Base-by-base conservation (phyloP, 2,329 filamentous ascomycete species). In the Talaromyces sp. region DNA sequence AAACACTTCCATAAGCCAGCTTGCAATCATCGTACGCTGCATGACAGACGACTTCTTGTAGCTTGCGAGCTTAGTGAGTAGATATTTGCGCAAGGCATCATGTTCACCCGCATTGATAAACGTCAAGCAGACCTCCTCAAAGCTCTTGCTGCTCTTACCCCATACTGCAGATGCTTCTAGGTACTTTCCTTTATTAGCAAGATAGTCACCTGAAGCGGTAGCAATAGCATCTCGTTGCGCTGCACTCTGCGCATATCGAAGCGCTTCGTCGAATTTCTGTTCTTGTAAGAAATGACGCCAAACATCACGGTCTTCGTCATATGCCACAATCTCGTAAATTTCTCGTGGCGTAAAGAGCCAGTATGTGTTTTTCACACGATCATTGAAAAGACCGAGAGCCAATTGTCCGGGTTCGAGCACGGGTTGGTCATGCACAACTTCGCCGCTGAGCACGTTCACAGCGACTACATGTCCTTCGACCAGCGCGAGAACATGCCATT, bases 1-100 rank as follows among this genome's bases (percentile, higher is more conserved):
- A 73, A 93, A 99, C 1, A 97, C 82, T 73, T 99, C 94, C 9
- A 97, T 81, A 43, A 99, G 82, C 94, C 94, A 99, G 64, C 88
- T 92, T 1, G 93, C 89, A 63, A 97, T 86, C 91, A 99, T 96
- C 63, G 89, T 88, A 59, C 93, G 82, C 74, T 99, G 94, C 92
- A 99, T 99, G 31, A 87, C 79, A 1, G 87, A 86, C 1, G 87
- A 83, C 72, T 92, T 96, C 72, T 91, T 96, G 69, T 91, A 86
- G 0, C 84, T 87, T 7, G 83, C 81, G 33, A 99, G 79, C 74
- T 96, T 97, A 0, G 91, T 89, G 21, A 93, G 73, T 4, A 99
- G 80, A 67, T 99, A 99, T 67, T 89, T 93, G 50, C 93, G 85
- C 63, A 99, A 75, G 1, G 94, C 93, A 76, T 97, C 93, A 58